phyloP scores from a whole-genome alignment of 345 rosid species.

The Dovyalis caffra region DNA sequence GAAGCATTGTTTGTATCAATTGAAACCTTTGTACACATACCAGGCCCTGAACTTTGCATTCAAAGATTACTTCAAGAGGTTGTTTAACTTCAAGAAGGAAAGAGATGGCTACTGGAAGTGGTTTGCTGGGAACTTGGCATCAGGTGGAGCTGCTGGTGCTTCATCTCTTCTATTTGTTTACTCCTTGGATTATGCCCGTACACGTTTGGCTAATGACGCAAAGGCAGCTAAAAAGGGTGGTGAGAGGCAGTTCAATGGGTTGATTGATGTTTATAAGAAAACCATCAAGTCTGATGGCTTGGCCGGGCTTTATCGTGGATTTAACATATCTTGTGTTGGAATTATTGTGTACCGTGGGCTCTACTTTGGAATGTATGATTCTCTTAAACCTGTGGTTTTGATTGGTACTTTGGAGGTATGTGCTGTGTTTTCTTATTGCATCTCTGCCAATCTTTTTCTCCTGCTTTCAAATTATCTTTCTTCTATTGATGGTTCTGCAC shows the following conservation, averaged over 20 bases:
- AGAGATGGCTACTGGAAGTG: slow-evolving; percentile 33
- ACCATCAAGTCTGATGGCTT: slow-evolving; percentile 28
- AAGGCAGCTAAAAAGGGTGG: slow-evolving; percentile 36
- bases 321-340: slow-evolving; percentile 34
- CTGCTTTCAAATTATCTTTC: no score
- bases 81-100: slow-evolving; percentile 34
- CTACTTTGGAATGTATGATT: slow-evolving; percentile 35
- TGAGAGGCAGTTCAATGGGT: slow-evolving; percentile 29
- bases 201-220: slow-evolving; percentile 34
- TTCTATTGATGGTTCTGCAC: not conserved
- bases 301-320: slow-evolving; percentile 35
- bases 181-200: slow-evolving; percentile 34
- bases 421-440: not conserved
- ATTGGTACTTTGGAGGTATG: slow-evolving; percentile 25
- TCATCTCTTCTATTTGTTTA: slow-evolving; percentile 32
- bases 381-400: slow-evolving; percentile 33
- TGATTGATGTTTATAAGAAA: slow-evolving; percentile 32
- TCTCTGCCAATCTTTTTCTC: no score
- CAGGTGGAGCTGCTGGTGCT: slow-evolving; percentile 38
- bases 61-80: slow-evolving; percentile 37
- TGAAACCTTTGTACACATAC: not conserved
- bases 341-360: slow-evolving; percentile 34
- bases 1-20: not conserved
- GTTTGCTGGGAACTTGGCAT: slow-evolving; percentile 34
- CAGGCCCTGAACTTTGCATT: slow-evolving; percentile 36